phyloP scores from a whole-genome alignment of 768 basidiomycete species.

The Amanita rimosa region DNA sequence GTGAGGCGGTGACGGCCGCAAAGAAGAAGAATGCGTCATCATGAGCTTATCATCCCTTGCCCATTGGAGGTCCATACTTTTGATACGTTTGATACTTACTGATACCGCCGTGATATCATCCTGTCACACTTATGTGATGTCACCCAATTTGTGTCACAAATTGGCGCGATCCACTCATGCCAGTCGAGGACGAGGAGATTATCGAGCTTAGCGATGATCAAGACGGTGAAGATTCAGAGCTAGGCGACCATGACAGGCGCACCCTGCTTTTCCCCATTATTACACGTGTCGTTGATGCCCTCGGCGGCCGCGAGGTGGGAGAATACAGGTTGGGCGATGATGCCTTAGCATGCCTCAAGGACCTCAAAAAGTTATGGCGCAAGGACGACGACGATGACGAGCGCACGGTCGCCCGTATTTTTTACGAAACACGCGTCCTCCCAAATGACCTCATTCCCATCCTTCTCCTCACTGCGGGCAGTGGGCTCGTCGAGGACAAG shows the following conservation, averaged over 20 bases:
- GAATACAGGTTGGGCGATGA: constrained; percentile 74
- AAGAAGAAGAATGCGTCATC: background rate
- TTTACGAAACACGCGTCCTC: constrained; percentile 80
- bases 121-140: background rate
- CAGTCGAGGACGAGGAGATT: background rate
- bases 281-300: constrained; percentile 64
- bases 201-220: constrained; percentile 25
- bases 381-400: constrained; percentile 97
- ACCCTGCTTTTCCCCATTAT: constrained; percentile 57
- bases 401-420: constrained; percentile 87
- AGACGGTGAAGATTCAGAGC: constrained; percentile 12
- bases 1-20: constrained; percentile 14
- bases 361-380: constrained; percentile 92
- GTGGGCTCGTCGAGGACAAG: constrained; percentile 70
- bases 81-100: background rate
- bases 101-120: background rate
- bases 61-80: background rate
- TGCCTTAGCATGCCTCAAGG: constrained; percentile 76
- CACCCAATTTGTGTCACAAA: constrained; percentile 3
- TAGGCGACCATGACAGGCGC: constrained; percentile 27
- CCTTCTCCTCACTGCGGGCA: constrained; percentile 68
- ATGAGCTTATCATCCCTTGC: background rate
- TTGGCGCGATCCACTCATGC: constrained; percentile 5
- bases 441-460: constrained; percentile 85
- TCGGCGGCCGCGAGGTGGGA: constrained; percentile 63